phyloP scores from a whole-genome alignment of 345 rosid species.

The Lepidium sativum region DNA sequence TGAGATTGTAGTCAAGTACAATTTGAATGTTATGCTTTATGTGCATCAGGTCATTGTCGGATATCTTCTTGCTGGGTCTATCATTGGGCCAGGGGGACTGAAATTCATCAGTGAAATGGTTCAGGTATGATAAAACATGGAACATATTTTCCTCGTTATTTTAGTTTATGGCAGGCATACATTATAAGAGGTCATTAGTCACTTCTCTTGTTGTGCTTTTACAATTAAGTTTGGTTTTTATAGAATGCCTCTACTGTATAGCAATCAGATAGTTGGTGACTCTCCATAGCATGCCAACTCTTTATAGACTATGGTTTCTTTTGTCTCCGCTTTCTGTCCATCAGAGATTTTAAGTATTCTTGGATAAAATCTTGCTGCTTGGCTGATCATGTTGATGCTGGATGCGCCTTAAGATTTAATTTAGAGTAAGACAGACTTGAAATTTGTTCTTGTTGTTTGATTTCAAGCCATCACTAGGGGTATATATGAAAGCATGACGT shows the following conservation, averaged over 20 bases:
- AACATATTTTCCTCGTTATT: neutral
- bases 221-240: neutral
- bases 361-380: neutral
- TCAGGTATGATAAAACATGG: slow-evolving; percentile 47
- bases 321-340: neutral
- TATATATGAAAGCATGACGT: neutral
- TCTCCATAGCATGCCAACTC: neutral
- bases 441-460: neutral
- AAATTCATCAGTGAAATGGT: slow-evolving; percentile 98
- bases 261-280: neutral
- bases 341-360: neutral
- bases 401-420: neutral
- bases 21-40: slow-evolving; percentile 2
- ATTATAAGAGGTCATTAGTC: neutral
- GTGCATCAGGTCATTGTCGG: slow-evolving; percentile 78
- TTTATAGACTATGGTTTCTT: neutral
- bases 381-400: neutral
- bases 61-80: slow-evolving; percentile 93
- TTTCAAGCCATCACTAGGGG: neutral
- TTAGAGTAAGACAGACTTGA: neutral
- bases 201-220: neutral
- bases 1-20: neutral
- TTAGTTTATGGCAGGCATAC: neutral
- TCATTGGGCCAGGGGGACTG: slow-evolving; percentile 96
- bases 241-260: neutral